phyloP scores from a whole-genome alignment of 2,329 filamentous ascomycete genomes.

The Xylariaceae sp. region DNA sequence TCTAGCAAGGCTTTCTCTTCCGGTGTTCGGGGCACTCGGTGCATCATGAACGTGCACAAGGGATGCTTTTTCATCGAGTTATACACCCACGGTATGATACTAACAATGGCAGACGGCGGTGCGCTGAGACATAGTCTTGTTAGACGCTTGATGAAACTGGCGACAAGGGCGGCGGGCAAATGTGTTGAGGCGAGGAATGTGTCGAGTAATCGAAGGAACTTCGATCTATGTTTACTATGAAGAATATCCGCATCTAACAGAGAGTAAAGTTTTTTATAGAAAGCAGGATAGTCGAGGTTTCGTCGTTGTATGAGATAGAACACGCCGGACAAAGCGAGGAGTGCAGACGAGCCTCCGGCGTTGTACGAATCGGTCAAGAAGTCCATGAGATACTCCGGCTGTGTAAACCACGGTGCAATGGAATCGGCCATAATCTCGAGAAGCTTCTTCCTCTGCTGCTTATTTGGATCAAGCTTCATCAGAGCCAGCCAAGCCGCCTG shows the following conservation, averaged over 20 bases:
- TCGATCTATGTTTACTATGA: conserved; percentile 89
- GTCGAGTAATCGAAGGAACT: conserved; percentile 88
- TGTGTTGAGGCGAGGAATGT: conserved; percentile 89
- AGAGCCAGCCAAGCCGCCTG: conserved; percentile 85
- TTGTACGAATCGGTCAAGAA: conserved; percentile 95
- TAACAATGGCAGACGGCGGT: conserved; percentile 84
- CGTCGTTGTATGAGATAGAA: conserved; percentile 92
- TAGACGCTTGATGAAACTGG: conserved; percentile 94
- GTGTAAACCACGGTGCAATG: conserved; percentile 85
- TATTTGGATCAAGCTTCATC: conserved; percentile 62
- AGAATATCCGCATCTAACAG: conserved; percentile 80
- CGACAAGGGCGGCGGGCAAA: conserved; percentile 83
- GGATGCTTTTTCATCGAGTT: conserved; percentile 90
- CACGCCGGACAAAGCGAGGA: conserved; percentile 85
- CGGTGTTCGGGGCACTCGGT: conserved; percentile 63
- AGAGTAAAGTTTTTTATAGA: conserved; percentile 92
- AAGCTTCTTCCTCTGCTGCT: conserved; percentile 74
- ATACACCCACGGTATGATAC: conserved; percentile 88
- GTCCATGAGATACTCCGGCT: conserved; percentile 87
- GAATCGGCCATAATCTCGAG: conserved; percentile 70
- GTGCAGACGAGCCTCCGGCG: conserved; percentile 76
- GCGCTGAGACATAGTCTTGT: conserved; percentile 80
- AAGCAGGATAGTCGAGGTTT: conserved; percentile 93
- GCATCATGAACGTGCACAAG: conserved; percentile 92
- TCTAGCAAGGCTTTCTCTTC: conserved; percentile 58